Evolutionary conservation across 257 asterid genomes (phyloP).

Genomic region (Fraxinus excelsior): DNA sequence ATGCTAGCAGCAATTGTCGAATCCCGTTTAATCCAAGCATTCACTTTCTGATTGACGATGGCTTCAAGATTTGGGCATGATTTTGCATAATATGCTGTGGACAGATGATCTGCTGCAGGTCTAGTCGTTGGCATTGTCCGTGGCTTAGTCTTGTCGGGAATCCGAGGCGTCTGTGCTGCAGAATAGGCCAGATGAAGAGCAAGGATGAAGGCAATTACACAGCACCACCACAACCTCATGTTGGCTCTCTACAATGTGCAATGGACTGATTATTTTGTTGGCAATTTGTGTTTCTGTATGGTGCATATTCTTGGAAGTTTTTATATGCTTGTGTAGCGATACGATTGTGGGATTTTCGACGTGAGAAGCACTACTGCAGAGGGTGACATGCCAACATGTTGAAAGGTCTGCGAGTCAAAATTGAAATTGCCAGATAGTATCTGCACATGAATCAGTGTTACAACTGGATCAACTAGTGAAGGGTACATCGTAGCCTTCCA

Average conservation of each 20-base stretch:
- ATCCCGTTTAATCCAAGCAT: constrained; percentile 56
- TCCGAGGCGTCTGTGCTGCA: constrained; percentile 5
- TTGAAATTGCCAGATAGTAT: background rate
- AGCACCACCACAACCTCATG: constrained; percentile 36
- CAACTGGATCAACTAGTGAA: background rate
- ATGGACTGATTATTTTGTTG: background rate
- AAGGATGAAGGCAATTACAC: constrained; percentile 3
- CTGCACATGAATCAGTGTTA: background rate
- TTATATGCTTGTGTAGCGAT: constrained; percentile 12
- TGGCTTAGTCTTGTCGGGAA: background rate
- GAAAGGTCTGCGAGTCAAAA: constrained; percentile 12
- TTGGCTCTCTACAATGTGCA: background rate
- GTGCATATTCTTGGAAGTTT: constrained; percentile 2
- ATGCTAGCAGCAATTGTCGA: constrained; percentile 65
- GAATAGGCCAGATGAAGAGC: constrained; percentile 7
- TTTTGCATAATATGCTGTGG: constrained; percentile 36
- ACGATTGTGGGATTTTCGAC: constrained; percentile 16
- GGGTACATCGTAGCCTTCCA: background rate
- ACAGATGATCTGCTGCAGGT: constrained; percentile 38
- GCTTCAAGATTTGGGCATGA: constrained; percentile 64
- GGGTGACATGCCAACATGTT: constrained; percentile 41
- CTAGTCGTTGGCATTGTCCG: background rate
- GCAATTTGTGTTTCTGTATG: background rate
- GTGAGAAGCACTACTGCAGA: constrained; percentile 43
- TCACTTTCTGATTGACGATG: constrained; percentile 52